Percentiles rank a stretch among this genome's conserved stretches.
Conservation (phyloP, 371 early-diverging fungal species). For the Encephalitozoon cuniculi region DNA sequence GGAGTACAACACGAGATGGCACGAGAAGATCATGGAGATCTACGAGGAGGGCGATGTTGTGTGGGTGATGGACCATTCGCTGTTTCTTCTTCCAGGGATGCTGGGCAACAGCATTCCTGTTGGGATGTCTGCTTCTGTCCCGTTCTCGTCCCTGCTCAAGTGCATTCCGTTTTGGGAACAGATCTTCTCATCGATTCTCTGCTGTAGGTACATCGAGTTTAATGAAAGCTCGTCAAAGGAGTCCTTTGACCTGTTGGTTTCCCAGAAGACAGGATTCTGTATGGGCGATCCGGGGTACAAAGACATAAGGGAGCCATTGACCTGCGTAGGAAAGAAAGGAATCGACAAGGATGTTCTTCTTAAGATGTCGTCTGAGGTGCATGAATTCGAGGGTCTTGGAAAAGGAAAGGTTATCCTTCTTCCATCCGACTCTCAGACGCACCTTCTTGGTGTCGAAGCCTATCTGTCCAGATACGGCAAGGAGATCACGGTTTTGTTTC, state of each 20-base stretch:
- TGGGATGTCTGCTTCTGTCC: not conserved
- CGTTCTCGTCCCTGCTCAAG: not conserved
- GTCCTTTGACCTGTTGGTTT: conserved; percentile 7
- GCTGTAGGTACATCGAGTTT: conserved; percentile 19
- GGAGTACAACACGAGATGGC: not conserved
- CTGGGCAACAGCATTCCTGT: not conserved
- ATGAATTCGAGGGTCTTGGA: not conserved
- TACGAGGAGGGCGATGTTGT: conserved; percentile 26
- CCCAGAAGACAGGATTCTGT: not conserved
- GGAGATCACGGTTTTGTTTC: conserved; percentile 1
- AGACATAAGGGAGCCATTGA: not conserved
- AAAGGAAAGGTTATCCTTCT: conserved; percentile 9
- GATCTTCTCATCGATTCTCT: conserved; percentile 20
- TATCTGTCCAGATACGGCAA: conserved; percentile 1
- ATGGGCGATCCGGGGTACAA: not conserved
- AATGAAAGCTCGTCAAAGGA: not conserved
- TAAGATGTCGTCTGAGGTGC: not conserved
- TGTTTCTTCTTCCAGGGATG: conserved; percentile 31
- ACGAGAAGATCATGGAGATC: conserved; percentile 4
- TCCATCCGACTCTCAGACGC: conserved; percentile 3
- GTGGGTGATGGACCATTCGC: conserved; percentile 15
- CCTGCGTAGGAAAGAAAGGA: not conserved
- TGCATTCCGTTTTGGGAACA: conserved; percentile 30
- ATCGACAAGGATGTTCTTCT: not conserved
- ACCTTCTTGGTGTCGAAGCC: conserved; percentile 14